These are phyloP conservation scores for Sclerospora graminicola DNA, from an alignment of 352 stramenopile species.

Conservation along the genomic window DNA sequence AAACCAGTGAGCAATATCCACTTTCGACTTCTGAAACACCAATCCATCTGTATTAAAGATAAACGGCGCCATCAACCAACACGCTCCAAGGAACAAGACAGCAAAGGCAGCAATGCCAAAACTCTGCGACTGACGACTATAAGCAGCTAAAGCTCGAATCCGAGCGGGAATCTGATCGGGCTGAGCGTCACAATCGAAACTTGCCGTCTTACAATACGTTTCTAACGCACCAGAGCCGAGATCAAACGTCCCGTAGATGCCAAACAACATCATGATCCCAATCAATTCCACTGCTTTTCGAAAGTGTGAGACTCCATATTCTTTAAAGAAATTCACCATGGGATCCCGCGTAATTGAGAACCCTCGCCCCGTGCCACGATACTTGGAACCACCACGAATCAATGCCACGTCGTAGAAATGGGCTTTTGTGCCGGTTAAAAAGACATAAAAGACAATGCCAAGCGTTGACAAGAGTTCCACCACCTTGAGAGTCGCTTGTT, in stretches of 20 bases:
- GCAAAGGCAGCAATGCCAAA: constrained; percentile 78
- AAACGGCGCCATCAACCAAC: constrained; percentile 77
- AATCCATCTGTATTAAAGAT: constrained; percentile 87
- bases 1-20: constrained; percentile 77
- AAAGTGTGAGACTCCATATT: constrained; percentile 82
- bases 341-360: constrained; percentile 81
- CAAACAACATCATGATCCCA: constrained; percentile 75
- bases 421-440: constrained; percentile 77
- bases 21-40: constrained; percentile 71
- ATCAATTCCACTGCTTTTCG: constrained; percentile 84
- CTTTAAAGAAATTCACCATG: constrained; percentile 86
- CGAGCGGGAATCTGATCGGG: constrained; percentile 49
- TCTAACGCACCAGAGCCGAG: constrained; percentile 36
- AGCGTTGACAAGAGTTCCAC: constrained; percentile 68
- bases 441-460: constrained; percentile 83
- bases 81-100: constrained; percentile 68
- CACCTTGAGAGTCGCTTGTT: constrained; percentile 62
- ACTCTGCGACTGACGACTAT: constrained; percentile 47
- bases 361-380: constrained; percentile 73
- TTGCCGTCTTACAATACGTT: constrained; percentile 39
- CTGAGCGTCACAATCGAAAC: constrained; percentile 39
- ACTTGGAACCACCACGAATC: constrained; percentile 78
- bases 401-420: constrained; percentile 83
- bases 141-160: constrained; percentile 54
- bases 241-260: constrained; percentile 66